A percentile compares a stretch with the other conserved stretches of the same genome.
phyloP scores from a whole-genome alignment of 1,284 basidiomycete species.

The Sporisorium graminicola region DNA sequence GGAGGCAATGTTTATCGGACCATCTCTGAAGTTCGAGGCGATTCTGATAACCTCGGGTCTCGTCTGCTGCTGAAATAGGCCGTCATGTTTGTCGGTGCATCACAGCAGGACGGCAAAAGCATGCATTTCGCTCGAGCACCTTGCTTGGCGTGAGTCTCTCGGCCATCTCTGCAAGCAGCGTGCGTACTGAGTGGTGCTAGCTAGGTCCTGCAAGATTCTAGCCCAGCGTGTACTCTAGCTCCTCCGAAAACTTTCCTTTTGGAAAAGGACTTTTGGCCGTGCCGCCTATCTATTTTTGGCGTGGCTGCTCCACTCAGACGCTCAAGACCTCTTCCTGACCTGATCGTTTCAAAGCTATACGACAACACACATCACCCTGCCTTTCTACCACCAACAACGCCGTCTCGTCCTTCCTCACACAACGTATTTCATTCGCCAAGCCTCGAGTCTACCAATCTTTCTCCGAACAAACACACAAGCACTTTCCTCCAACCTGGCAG shows the following conservation, averaged over 20 bases:
- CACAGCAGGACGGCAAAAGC: neutral
- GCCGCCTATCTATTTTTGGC: too few relatives aligned
- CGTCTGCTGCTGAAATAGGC: neutral
- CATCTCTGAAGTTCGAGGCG: neutral
- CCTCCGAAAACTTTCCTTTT: too few relatives aligned
- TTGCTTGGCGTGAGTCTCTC: neutral
- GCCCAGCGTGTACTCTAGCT: too few relatives aligned
- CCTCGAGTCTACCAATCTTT: neutral
- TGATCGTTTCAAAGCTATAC: neutral
- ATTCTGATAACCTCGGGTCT: neutral
- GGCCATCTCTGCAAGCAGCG: neutral
- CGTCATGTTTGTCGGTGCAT: neutral
- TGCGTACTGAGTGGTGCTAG: too few relatives aligned
- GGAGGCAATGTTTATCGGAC: neutral
- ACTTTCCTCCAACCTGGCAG: neutral
- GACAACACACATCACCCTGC: neutral
- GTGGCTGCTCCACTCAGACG: too few relatives aligned
- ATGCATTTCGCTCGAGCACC: neutral
- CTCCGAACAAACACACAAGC: slow-evolving; percentile 5
- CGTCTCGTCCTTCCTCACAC: neutral
- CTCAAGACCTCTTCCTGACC: neutral
- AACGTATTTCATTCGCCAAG: neutral
- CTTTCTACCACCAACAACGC: neutral
- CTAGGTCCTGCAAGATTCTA: too few relatives aligned
- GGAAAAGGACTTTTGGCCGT: neutral